Percentiles rank a stretch among this genome's conserved stretches.
These are phyloP conservation scores for Sporobolomyces roseus DNA, from an alignment of 768 basidiomycete species.

Conservation along the genomic window DNA sequence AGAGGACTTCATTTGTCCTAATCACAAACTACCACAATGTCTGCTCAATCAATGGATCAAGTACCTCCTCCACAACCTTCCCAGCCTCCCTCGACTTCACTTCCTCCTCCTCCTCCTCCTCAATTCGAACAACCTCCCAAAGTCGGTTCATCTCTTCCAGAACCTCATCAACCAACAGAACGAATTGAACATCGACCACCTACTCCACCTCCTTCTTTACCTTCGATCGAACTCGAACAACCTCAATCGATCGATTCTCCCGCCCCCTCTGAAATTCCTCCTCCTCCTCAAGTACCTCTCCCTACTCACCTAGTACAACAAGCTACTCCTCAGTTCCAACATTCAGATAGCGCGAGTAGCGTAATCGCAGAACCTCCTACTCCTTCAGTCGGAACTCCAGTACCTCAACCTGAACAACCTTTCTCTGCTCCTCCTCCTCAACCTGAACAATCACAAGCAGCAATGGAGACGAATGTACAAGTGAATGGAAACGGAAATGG, in stretches of 20 bases:
- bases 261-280: constrained; percentile 9
- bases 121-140: not conserved
- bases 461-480: too few species aligned
- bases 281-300: constrained; percentile 16
- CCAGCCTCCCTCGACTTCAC: not conserved
- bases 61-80: not conserved
- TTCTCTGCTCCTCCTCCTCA: too few species aligned
- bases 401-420: not conserved
- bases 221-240: not conserved
- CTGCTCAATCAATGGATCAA: not conserved
- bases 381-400: not conserved
- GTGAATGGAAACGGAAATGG: not conserved
- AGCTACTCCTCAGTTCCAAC: constrained; percentile 9
- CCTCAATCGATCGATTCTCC: not conserved
- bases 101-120: constrained; percentile 9
- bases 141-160: not conserved
- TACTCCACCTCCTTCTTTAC: not conserved
- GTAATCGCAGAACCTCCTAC: constrained; percentile 31
- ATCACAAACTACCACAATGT: too few species aligned
- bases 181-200: not conserved
- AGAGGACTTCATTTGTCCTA: constrained; percentile 22
- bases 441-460: too few species aligned
- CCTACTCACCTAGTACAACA: constrained; percentile 4
- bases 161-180: not conserved
- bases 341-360: constrained; percentile 16